Evolutionary conservation across 345 rosid genomes (phyloP), one percentile per base, ranked within the genome.

Genomic region (Eucalyptus albens): DNA sequence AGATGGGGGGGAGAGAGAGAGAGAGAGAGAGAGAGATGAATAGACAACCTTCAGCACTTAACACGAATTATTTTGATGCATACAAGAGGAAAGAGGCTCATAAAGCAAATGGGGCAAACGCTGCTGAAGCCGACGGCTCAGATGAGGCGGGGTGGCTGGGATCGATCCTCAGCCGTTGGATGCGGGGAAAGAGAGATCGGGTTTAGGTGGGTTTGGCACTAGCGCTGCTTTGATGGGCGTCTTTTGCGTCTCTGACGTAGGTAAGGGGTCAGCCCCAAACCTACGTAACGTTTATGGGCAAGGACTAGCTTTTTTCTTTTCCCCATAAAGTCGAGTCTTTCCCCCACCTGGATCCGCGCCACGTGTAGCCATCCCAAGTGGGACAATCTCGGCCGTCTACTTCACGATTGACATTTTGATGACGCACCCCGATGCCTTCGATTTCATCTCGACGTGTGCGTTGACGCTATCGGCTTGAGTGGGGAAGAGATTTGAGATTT

Each of bases 121-220:
- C 72, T 31, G 88, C 80, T 45, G 88, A 88, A 85, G 47, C 69
- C 45, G 86, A 90, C 90, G 93, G 92, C 3, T 87, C 88, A 87
- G 93, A 93, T 92, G 7, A 6, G 60, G 15, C 3, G 90, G 86
- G 93, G 94, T 91, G 96, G 94, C 93, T 92, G 90, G 90, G 56
- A 87, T 59, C 59, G 26, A 7, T 59, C 8, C 1, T 3, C 42
- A 55, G 62, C 93, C 94, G 92, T 93, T 33, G 85, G 89, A 88
- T 65, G n/a, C 33, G 44, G 40, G 14, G 33, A 33, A 29, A 22
- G 45, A 53, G 88, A 62, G 94, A 93, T 93, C 60, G 17, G 45
- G 90, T 93, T 92, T 89, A 51, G 90, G 91, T 89, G 94, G 90
- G 89, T 83, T 92, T 91, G 94, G 93, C 93, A 91, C 94, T 91